A percentile compares a stretch with the other conserved stretches of the same genome.
phyloP scores from a whole-genome alignment of 2,329 filamentous ascomycete genomes.

The Beauveria sp. region DNA sequence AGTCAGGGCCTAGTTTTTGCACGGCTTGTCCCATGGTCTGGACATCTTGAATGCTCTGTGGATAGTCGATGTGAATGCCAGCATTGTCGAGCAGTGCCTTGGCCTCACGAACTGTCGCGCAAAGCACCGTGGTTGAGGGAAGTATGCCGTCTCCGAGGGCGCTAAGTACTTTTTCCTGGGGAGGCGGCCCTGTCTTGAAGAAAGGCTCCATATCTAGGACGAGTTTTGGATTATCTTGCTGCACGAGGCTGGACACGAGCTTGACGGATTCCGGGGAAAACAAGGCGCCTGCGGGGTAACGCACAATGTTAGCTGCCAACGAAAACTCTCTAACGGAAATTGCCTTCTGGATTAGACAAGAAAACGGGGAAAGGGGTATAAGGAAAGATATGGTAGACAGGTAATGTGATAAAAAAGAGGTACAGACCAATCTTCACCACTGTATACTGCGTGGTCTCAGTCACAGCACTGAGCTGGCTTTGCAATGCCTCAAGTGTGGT shows the following conservation, averaged over 20 bases:
- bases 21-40: conserved; percentile 1
- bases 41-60: conserved; percentile 4
- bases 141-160: conserved; percentile 7
- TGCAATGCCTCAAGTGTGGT: not conserved
- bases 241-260: conserved; percentile 1
- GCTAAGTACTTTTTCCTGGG: not conserved
- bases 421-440: not conserved
- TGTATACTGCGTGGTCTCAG: not conserved
- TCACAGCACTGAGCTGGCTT: not conserved
- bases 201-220: conserved; percentile 9
- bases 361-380: not conserved
- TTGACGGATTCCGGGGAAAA: not conserved
- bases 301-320: not conserved
- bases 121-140: conserved; percentile 4
- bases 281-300: not conserved
- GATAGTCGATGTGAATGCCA: conserved; percentile 2
- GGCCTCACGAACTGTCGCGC: conserved; percentile 7
- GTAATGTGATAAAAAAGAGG: not conserved
- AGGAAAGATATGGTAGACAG: not conserved
- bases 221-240: not conserved
- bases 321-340: not conserved
- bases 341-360: not conserved
- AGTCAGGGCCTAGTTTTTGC: conserved; percentile 3
- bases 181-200: conserved; percentile 8
- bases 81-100: conserved; percentile 3